These are phyloP conservation scores for Chaetomium cochliodes DNA, from an alignment of 495 filamentous ascomycete genomes.

Conservation along the genomic window DNA sequence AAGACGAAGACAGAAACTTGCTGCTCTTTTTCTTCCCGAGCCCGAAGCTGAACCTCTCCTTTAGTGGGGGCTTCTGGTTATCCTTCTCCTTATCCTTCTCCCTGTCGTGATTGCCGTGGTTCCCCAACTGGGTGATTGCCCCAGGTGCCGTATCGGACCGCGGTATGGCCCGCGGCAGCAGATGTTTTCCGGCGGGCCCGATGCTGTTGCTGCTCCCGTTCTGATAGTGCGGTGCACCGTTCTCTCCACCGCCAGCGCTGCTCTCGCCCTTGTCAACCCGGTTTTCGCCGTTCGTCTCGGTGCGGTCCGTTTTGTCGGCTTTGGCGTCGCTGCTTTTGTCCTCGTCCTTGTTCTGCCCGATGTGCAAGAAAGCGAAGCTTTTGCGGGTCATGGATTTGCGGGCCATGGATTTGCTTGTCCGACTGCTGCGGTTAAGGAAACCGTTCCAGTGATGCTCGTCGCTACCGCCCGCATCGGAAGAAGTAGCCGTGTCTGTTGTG, in stretches of 20 bases:
- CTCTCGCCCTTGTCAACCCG: conserved; percentile 23
- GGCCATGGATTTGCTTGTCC: conserved; percentile 46
- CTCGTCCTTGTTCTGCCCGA: conserved; percentile 34
- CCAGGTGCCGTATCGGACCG: conserved; percentile 15
- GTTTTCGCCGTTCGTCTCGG: conserved; percentile 23
- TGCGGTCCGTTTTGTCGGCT: conserved; percentile 12
- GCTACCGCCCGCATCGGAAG: neutral
- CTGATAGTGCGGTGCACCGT: conserved; percentile 2
- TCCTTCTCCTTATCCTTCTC: conserved; percentile 15
- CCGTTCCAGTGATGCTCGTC: conserved; percentile 21
- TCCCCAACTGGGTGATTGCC: conserved; percentile 6
- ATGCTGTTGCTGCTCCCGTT: neutral
- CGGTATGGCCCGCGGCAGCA: conserved; percentile 21
- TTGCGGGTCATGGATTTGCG: conserved; percentile 49
- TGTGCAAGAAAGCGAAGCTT: conserved; percentile 49
- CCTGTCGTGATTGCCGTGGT: conserved; percentile 16
- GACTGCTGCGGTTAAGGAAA: conserved; percentile 41
- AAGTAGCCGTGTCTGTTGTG: neutral
- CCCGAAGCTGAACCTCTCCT: conserved; percentile 57
- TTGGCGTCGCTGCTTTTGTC: conserved; percentile 32
- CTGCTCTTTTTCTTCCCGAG: conserved; percentile 61
- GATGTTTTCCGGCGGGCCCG: too few species aligned
- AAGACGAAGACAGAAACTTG: conserved; percentile 37
- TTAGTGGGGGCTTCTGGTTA: conserved; percentile 29
- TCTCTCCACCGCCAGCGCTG: conserved; percentile 9